A percentile compares a stretch with the other conserved stretches of the same genome.
phyloP scores from a whole-genome alignment of 306 rosid species.

The Inga oerstediana region DNA sequence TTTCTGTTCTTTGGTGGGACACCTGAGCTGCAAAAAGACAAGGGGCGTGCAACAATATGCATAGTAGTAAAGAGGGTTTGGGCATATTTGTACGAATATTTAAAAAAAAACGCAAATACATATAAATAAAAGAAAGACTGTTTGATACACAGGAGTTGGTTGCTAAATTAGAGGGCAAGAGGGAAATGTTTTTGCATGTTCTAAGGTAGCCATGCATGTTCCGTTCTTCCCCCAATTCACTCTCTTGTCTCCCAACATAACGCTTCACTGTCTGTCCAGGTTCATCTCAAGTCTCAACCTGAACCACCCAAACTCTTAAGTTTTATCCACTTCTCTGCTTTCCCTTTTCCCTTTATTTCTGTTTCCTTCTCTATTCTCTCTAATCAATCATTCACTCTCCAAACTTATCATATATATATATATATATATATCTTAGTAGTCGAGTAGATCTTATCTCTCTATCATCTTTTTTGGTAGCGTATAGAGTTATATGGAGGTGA shows the following conservation, averaged over 20 bases:
- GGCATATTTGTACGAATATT: neutral
- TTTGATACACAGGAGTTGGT: slow-evolving; percentile 29
- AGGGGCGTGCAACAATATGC: neutral
- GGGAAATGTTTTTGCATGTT: slow-evolving; percentile 47
- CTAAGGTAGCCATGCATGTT: slow-evolving; percentile 48
- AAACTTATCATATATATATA: neutral
- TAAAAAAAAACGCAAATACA: slow-evolving; percentile 5
- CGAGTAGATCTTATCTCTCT: neutral
- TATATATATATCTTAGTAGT: neutral
- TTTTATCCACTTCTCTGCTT: neutral
- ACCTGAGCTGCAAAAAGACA: slow-evolving; percentile 26
- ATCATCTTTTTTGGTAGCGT: too few species aligned
- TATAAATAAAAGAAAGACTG: neutral
- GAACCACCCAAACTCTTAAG: slow-evolving; percentile 1
- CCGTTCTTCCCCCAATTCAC: slow-evolving; percentile 51
- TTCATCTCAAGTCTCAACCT: neutral
- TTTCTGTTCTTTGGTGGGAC: slow-evolving; percentile 7
- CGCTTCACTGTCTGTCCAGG: slow-evolving; percentile 37
- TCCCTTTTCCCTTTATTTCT: neutral
- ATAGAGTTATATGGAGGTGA: slow-evolving; percentile 18
- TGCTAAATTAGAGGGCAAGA: slow-evolving; percentile 38
- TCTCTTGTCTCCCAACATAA: slow-evolving; percentile 34
- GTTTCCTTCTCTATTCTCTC: neutral
- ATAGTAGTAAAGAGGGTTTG: slow-evolving; percentile 18
- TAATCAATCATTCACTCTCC: neutral